Evolutionary conservation across 2,329 filamentous ascomycete genomes (phyloP), one percentile per base, ranked within the genome.

Genomic region (Fusarium compactum): DNA sequence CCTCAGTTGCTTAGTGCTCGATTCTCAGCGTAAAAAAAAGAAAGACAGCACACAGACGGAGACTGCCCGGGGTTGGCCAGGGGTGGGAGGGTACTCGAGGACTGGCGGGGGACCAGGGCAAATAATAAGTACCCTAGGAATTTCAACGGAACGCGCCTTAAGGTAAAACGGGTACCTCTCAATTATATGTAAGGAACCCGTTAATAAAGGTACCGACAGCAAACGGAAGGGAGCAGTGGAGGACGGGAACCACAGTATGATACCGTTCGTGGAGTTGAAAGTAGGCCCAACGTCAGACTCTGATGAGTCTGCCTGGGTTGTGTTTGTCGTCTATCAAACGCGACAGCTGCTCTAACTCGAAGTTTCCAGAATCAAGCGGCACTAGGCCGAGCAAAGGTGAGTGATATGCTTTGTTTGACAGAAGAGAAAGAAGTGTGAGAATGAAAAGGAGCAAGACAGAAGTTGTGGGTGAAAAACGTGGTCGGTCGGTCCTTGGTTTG

Each of bases 381-480:
- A 66, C 50, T 44, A 52, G 44, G 56, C 55, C 59, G 41, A 69
- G 64, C n/a, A 56, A 38, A 57, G 27, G 25, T 12, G 56, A 46
- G 34, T 45, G 67, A 70, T 46, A 46, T 60, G 61, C 47, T 50
- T 45, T 48, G 48, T 45, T 65, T 44, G 43, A 38, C 43, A 46
- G 50, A 64, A 44, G 48, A 65, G 27, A 32, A 65, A 51, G 45
- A 47, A 55, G 45, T 52, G 60, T 59, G 67, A 54, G 68, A 68
- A 55, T 62, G 61, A 61, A 70, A 65, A 65, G 52, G 67, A 67
- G 54, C 66, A 67, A 54, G 67, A 67, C 62, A 68, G 52, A 65
- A 54, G 59, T 65, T 64, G 64, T 71, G 68, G 63, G 65, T 24
- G 30, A 66, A 71, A 71, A 71, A 71, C 64, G 69, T 71, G 67